These are phyloP conservation scores for Ophiostoma australiae DNA, from an alignment of 2,329 filamentous ascomycete genomes.

Conservation along the genomic window DNA sequence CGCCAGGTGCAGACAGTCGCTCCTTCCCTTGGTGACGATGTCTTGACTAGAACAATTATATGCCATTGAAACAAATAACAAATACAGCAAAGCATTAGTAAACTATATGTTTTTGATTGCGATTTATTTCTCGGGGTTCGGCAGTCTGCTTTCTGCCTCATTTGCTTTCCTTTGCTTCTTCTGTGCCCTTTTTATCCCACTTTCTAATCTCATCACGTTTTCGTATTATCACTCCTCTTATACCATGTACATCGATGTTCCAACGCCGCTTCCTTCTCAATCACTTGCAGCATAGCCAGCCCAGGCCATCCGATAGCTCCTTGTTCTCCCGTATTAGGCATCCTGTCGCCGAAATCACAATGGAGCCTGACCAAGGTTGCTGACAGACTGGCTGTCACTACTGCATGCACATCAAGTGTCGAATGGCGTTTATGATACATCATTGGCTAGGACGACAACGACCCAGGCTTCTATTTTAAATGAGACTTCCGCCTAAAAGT, in stretches of 20 bases:
- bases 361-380: not conserved
- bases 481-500: not conserved
- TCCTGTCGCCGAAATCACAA: not conserved
- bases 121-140: not conserved
- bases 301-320: conserved; percentile 1
- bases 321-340: not conserved
- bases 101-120: not conserved
- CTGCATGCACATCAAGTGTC: not conserved
- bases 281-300: not conserved
- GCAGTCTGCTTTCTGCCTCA: not conserved
- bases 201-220: not conserved
- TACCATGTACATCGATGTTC: not conserved
- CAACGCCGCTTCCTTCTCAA: not conserved
- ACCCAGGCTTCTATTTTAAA: not conserved
- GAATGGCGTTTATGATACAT: not conserved
- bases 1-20: not conserved
- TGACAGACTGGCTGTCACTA: conserved; percentile 2
- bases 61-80: not conserved
- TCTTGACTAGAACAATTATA: not conserved
- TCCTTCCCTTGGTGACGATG: not conserved
- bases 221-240: not conserved
- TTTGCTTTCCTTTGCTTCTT: not conserved
- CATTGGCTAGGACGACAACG: not conserved
- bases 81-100: not conserved
- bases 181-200: not conserved